A percentile compares a stretch with the other conserved stretches of the same genome.
phyloP scores from a whole-genome alignment of 2,329 filamentous ascomycete species.

The Apiospora pterosperma region DNA sequence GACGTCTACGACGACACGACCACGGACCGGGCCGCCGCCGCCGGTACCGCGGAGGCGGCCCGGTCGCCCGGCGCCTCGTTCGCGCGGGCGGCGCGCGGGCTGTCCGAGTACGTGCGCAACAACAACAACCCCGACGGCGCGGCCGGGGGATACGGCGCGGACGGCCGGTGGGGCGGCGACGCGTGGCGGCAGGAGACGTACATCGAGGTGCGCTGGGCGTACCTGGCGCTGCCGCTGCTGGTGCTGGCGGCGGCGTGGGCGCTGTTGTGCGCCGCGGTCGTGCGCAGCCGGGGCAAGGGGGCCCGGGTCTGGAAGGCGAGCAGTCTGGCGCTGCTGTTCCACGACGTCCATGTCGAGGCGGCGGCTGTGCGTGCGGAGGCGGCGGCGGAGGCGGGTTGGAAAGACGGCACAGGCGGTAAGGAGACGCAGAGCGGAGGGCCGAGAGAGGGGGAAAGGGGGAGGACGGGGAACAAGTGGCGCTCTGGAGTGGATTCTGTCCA shows the following conservation, averaged over 20 bases:
- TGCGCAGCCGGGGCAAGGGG: not conserved
- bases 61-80: not conserved
- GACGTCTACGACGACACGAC: not conserved
- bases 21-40: too few species aligned
- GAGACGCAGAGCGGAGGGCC: too few species aligned
- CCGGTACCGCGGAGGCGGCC: not conserved
- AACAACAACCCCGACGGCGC: not conserved
- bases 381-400: not conserved
- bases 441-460: not conserved
- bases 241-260: not conserved
- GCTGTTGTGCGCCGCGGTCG: not conserved
- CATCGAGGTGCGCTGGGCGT: not conserved
- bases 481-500: not conserved
- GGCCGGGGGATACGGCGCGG: accelerated
- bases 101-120: not conserved
- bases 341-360: not conserved
- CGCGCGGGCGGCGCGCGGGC: not conserved
- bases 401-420: too few species aligned
- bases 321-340: not conserved
- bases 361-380: too few species aligned
- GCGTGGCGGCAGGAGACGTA: not conserved
- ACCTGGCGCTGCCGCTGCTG: not conserved
- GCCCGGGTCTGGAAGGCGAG: not conserved
- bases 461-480: not conserved
- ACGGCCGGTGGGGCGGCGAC: not conserved